Evolutionary conservation across 345 rosid species (phyloP).

Genomic region (Pseudoturritis turrita): DNA sequence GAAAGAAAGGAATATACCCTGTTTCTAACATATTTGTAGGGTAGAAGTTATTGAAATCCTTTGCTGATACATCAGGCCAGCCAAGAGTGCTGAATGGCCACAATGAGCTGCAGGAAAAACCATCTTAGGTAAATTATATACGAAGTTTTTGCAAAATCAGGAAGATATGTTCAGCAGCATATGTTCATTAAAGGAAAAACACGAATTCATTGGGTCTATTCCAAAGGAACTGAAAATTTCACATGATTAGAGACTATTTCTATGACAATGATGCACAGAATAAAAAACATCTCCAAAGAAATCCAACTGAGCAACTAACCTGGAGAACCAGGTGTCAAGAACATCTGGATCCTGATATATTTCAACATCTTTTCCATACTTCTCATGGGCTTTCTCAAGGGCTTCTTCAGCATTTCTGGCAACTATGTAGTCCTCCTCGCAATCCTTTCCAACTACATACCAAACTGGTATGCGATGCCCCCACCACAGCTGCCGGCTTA

Average conservation of each 20-base stretch:
- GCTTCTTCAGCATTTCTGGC: conserved; percentile 80
- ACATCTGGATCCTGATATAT: conserved; percentile 97
- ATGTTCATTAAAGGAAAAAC: background rate
- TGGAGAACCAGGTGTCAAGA: conserved; percentile 99
- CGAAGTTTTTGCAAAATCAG: background rate
- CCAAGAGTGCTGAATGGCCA: conserved; percentile 99
- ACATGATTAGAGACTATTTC: background rate
- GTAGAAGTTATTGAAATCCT: conserved; percentile 75
- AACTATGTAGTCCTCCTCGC: conserved; percentile 84
- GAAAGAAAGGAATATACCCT: conserved; percentile 49
- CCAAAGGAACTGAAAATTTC: background rate
- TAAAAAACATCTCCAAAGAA: background rate
- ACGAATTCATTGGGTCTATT: background rate
- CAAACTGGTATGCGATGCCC: conserved; percentile 99
- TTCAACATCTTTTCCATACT: conserved; percentile 78
- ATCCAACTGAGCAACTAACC: conserved; percentile 43
- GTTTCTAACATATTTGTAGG: conserved; percentile 96
- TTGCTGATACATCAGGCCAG: conserved; percentile 79
- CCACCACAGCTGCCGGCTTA: conserved; percentile 99
- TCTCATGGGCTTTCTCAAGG: conserved; percentile 62
- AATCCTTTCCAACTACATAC: conserved; percentile 83
- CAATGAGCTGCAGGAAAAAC: conserved; percentile 51
- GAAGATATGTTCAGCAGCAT: background rate
- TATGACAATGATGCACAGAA: background rate
- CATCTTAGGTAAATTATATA: background rate